Evolutionary conservation across 768 basidiomycete genomes (phyloP), one percentile per base, ranked within the genome.

Genomic region (Leucosporidium scottii): DNA sequence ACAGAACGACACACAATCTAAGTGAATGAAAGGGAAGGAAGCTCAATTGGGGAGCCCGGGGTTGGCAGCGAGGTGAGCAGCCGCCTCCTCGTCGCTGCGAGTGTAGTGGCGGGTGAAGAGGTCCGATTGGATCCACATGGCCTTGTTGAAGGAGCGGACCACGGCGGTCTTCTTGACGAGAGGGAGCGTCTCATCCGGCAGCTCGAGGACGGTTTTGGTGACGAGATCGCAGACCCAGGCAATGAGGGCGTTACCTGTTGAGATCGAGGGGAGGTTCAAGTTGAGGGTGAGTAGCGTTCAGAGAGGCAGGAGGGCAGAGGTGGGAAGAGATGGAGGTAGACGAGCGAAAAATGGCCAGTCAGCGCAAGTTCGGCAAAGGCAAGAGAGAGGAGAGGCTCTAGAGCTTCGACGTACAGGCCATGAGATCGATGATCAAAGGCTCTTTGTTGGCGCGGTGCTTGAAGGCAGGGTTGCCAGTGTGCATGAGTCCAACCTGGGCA

Each of bases 51-150:
- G 39, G 39, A 44, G 8, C 2, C 39, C 39, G 15, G 39, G 39
- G 39, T 44, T 44, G 39, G 39, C 39, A 21, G 51, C 51, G n/a
- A 53, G 27, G 27, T 53, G 23, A 27, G 51, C 51, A 9, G 51
- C 51, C 3, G 51, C 51, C 17, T 53, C 51, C 51, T 53, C 51
- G 51, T 53, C 51, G 51, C 6, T 18, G n/a, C 62, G 62, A 21
- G 56, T 36, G 47, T 62, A 67, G 55, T 67, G 66, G 20, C 66
- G 60, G 20, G 53, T 51, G 55, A 67, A 67, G 54, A 67, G 66
- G 55, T 67, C 66, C 2, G 48, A 20, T 61, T 67, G 66, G 31
- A 67, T 56, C 18, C 31, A 54, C 44, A 67, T 25, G 25, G 61
- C 8, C 63, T 69, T 69, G 63, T 69, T 69, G 57, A 69, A 58